A percentile compares a stretch with the other conserved stretches of the same genome.
phyloP scores from a whole-genome alignment of 2,329 filamentous ascomycete genomes.

The Claviceps sorghi region DNA sequence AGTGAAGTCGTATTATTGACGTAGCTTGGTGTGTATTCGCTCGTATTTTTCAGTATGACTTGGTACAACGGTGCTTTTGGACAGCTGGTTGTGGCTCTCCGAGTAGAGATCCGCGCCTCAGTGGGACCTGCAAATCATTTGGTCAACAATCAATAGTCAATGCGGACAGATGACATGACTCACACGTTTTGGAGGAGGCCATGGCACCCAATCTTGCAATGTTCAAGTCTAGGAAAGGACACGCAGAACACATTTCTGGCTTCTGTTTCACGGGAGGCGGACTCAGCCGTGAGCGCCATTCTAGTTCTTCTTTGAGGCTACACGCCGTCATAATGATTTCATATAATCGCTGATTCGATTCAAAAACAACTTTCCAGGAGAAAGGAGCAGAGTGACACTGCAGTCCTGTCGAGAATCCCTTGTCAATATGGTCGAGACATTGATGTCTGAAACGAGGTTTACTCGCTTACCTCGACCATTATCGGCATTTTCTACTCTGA shows the following conservation, averaged over 20 bases:
- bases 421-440: neutral
- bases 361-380: slow-evolving; percentile 86
- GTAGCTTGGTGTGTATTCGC: slow-evolving; percentile 44
- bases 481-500: slow-evolving; percentile 56
- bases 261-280: slow-evolving; percentile 35
- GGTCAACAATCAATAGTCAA: neutral
- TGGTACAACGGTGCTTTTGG: slow-evolving; percentile 54
- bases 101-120: slow-evolving; percentile 60
- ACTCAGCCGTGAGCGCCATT: slow-evolving; percentile 61
- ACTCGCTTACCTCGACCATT: slow-evolving; percentile 52
- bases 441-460: neutral
- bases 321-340: slow-evolving; percentile 83
- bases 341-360: slow-evolving; percentile 59
- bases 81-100: slow-evolving; percentile 61
- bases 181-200: slow-evolving; percentile 60
- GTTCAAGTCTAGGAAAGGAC: slow-evolving; percentile 51
- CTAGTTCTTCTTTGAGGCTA: slow-evolving; percentile 60
- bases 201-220: slow-evolving; percentile 62
- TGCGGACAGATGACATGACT: slow-evolving; percentile 4
- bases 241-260: slow-evolving; percentile 31
- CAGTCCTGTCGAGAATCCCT: slow-evolving; percentile 39
- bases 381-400: slow-evolving; percentile 77
- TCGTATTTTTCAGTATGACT: slow-evolving; percentile 78
- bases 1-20: slow-evolving; percentile 24
- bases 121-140: slow-evolving; percentile 33